A percentile compares a stretch with the other conserved stretches of the same genome.
These are phyloP conservation scores for Tricholoma bakamatsutake DNA, from an alignment of 768 basidiomycete species.

Conservation along the genomic window DNA sequence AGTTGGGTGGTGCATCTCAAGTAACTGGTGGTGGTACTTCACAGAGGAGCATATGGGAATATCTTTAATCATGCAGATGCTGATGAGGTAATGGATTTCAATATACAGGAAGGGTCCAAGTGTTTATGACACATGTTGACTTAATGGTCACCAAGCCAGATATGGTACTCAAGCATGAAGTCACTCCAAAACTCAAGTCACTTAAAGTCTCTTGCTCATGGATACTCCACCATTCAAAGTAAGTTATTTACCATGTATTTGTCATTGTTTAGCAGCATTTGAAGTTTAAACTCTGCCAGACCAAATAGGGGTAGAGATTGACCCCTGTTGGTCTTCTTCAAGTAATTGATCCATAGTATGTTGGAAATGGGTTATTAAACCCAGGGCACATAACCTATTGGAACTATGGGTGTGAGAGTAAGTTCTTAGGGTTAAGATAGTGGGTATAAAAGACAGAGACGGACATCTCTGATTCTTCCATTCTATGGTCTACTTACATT, in stretches of 20 bases:
- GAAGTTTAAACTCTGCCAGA: too few species aligned
- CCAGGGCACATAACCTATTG: too few species aligned
- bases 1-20: not conserved
- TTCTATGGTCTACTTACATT: too few species aligned
- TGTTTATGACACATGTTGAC: not conserved
- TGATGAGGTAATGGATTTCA: not conserved
- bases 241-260: not conserved
- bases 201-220: not conserved
- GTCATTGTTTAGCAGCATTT: too few species aligned
- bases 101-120: not conserved
- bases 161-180: not conserved
- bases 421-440: too few species aligned
- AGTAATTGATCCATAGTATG: too few species aligned
- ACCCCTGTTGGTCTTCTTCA: too few species aligned
- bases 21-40: not conserved
- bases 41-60: not conserved
- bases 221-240: not conserved
- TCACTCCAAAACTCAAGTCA: not conserved
- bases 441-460: too few species aligned
- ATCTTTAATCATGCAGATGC: not conserved
- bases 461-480: too few species aligned
- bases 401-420: too few species aligned
- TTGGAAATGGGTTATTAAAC: too few species aligned
- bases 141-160: not conserved
- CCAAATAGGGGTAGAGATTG: too few species aligned